Conservation (phyloP, 228 moss, liverwort and hornwort genomes). For the Sphagnum fallax region DNA sequence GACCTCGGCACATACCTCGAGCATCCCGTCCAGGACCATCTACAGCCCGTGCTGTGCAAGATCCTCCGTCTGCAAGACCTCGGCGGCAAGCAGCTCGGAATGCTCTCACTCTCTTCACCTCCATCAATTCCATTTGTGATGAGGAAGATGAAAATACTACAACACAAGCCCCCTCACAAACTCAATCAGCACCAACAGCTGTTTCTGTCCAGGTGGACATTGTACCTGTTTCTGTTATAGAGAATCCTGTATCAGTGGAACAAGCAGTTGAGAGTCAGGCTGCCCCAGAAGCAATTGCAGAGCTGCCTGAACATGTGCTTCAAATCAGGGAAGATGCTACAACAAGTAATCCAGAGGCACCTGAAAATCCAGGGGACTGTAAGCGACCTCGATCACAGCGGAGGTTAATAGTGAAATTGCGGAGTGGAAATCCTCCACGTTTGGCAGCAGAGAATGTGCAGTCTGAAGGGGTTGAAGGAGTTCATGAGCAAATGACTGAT, state of each 20-base stretch:
- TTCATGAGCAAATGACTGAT: constrained; percentile 15
- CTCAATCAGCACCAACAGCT: constrained; percentile 17
- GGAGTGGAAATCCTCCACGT: constrained; percentile 22
- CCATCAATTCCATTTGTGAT: constrained; percentile 49
- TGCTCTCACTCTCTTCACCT: constrained; percentile 76
- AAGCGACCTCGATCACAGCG: constrained; percentile 91
- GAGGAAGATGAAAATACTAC: constrained; percentile 46
- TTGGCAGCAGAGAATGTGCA: constrained; percentile 13
- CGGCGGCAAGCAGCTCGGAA: constrained; percentile 89
- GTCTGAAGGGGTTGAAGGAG: constrained; percentile 16
- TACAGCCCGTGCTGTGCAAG: constrained; percentile 29
- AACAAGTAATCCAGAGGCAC: constrained; percentile 14
- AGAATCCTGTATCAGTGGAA: constrained; percentile 8
- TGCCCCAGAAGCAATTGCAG: not conserved
- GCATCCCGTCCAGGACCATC: constrained; percentile 12
- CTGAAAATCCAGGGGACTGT: constrained; percentile 74
- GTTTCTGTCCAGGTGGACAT: constrained; percentile 27
- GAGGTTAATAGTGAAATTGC: constrained; percentile 73
- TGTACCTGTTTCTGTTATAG: constrained; percentile 25
- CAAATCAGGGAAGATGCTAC: not conserved
- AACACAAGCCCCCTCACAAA: constrained; percentile 1
- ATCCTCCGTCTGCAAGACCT: constrained; percentile 66
- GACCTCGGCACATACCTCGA: constrained; percentile 41
- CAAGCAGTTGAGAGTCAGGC: not conserved
- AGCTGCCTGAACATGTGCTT: constrained; percentile 38